Percentiles rank a stretch among this genome's conserved stretches.
phyloP scores from a whole-genome alignment of 768 basidiomycete species.

The Chalciporus pseudorubinellus region DNA sequence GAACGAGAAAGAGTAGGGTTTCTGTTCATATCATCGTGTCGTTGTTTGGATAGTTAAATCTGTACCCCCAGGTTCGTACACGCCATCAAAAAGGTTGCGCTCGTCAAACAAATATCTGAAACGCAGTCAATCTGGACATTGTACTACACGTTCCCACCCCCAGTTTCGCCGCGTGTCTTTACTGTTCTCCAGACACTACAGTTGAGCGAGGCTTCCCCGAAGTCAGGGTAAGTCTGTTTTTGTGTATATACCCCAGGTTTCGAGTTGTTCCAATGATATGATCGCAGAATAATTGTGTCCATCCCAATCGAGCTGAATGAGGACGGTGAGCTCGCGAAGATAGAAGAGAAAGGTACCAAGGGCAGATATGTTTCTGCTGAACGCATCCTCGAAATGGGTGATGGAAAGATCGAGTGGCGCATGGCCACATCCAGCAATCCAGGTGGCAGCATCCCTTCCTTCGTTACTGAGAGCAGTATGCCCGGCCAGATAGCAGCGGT shows the following conservation, averaged over 20 bases:
- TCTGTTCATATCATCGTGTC: neutral
- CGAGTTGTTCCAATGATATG: neutral
- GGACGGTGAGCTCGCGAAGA: slow-evolving; percentile 54
- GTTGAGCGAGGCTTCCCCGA: slow-evolving; percentile 47
- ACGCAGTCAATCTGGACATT: slow-evolving; percentile 68
- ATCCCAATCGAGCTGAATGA: slow-evolving; percentile 65
- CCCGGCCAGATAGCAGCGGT: slow-evolving; percentile 63
- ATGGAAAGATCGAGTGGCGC: slow-evolving; percentile 70
- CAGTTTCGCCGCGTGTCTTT: slow-evolving; percentile 72
- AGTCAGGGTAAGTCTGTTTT: slow-evolving; percentile 51
- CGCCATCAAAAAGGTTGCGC: slow-evolving; percentile 59
- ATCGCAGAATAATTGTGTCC: slow-evolving; percentile 44
- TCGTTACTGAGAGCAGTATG: slow-evolving; percentile 60
- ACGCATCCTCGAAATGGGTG: slow-evolving; percentile 56
- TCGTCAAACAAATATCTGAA: slow-evolving; percentile 61
- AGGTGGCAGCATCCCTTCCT: slow-evolving; percentile 66
- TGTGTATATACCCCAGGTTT: neutral
- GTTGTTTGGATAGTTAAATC: neutral
- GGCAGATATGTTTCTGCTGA: slow-evolving; percentile 74
- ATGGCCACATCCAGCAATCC: slow-evolving; percentile 78
- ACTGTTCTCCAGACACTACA: slow-evolving; percentile 68
- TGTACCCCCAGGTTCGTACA: slow-evolving; percentile 53
- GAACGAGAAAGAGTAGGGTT: slow-evolving; percentile 64
- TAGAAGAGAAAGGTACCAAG: slow-evolving; percentile 62
- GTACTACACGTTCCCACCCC: slow-evolving; percentile 69